Evolutionary conservation across 2,329 filamentous ascomycete species (phyloP), one percentile per base, ranked within the genome.

Genomic region (Epichloe festucae): DNA sequence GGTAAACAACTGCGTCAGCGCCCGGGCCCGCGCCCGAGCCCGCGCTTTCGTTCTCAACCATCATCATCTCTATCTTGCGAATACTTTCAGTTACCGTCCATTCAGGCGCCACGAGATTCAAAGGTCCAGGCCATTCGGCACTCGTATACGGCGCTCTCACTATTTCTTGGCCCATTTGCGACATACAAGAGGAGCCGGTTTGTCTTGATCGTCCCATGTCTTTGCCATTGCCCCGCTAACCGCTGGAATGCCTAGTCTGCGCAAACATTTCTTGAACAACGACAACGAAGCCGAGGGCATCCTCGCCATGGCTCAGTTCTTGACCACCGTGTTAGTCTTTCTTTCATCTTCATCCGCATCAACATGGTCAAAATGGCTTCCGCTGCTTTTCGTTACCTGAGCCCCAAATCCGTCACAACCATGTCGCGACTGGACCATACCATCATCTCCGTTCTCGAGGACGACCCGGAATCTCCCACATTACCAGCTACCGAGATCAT

Each of bases 321-420:
- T 71, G 56, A 69, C 67, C 47, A 70, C 69, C 54, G 69, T 71
- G 69, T 71, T 65, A 64, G 69, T 70, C 46, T 44, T 43, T 52
- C 46, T 23, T 47, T 39, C 49, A 53, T 53, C 36, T 44, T 23
- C 27, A 15, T 43, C 19, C 44, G 19, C 48, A 51, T 45, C 53
- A 55, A 31, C 54, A 57, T 52, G 48, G 52, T 54, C 57, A 48
- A 43, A 27, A 60, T 65, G 57, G 50, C 56, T 8, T 39, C 48
- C 42, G 39, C 51, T 31, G 46, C 51, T 12, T 65, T 65, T 49
- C 60, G 60, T 52, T 67, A 66, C 54, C 59, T 65, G 48, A 66
- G 60, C 53, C 63, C 64, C 53, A 62, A 62, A 55, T 64, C 65
- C 40, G 58, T 62, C 49, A 59, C 57, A 46, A 62, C 62, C 45